These are phyloP conservation scores for Viola odorata DNA, from an alignment of 345 rosid species.

Conservation along the genomic window DNA sequence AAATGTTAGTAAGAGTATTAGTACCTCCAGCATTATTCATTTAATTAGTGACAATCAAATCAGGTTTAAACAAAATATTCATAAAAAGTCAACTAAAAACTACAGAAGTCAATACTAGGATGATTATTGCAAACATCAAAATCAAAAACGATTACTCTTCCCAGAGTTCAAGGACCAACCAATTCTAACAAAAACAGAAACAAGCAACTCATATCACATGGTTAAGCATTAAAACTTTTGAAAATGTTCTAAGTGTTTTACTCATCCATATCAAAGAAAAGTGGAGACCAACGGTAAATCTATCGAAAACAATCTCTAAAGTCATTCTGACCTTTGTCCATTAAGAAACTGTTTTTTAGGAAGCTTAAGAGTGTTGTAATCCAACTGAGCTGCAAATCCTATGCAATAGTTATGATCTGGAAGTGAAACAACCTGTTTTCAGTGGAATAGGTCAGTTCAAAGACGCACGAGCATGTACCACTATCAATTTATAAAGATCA, in stretches of 20 bases:
- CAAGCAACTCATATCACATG: no score
- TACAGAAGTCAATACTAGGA: neutral
- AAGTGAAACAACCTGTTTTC: constrained; percentile 74
- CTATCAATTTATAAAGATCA: neutral
- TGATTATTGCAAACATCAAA: neutral
- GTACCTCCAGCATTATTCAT: no score
- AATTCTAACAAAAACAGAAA: no score
- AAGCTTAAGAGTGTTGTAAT: constrained; percentile 80
- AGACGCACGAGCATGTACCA: neutral
- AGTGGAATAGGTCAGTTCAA: neutral
- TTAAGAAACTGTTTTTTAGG: constrained; percentile 51
- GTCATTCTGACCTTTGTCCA: constrained; percentile 65
- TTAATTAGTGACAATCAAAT: neutral
- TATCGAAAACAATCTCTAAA: neutral
- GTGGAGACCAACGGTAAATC: neutral
- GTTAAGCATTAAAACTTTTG: no score
- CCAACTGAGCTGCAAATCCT: constrained; percentile 77
- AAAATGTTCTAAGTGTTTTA: no score
- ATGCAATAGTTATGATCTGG: constrained; percentile 65
- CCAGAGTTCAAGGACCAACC: no score
- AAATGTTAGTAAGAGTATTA: no score
- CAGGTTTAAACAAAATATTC: neutral
- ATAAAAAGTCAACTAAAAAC: no score
- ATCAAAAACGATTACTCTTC: no score
- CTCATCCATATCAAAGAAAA: neutral